Evolutionary conservation across 2,329 filamentous ascomycete species (phyloP).

Genomic region (Sclerotinia borealis): DNA sequence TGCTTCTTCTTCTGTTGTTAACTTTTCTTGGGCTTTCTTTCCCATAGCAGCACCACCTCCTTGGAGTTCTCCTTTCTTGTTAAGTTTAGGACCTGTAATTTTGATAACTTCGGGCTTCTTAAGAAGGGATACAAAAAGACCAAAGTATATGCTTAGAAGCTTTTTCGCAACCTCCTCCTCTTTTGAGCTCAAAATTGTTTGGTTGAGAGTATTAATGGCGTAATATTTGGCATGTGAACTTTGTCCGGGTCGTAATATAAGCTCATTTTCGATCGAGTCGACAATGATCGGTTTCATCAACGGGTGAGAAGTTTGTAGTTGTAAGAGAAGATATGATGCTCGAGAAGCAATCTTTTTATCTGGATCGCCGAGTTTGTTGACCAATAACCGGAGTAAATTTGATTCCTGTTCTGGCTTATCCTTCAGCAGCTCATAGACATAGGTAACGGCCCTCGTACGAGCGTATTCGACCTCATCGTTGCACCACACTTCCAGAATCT

Average conservation of each 20-base stretch:
- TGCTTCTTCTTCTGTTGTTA: conserved; percentile 35
- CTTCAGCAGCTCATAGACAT: conserved; percentile 84
- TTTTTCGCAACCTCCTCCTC: conserved; percentile 76
- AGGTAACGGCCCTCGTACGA: conserved; percentile 78
- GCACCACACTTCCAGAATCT: conserved; percentile 87
- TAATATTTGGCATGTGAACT: conserved; percentile 89
- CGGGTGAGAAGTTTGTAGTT: conserved; percentile 82
- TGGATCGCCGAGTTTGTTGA: conserved; percentile 94
- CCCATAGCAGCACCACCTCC: conserved; percentile 47
- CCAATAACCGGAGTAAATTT: conserved; percentile 81
- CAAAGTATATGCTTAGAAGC: conserved; percentile 87
- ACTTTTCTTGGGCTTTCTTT: conserved; percentile 43
- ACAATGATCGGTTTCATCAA: conserved; percentile 90
- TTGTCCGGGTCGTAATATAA: conserved; percentile 82
- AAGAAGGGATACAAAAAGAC: conserved; percentile 74
- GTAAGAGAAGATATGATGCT: conserved; percentile 87
- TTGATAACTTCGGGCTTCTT: conserved; percentile 47
- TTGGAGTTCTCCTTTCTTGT: conserved; percentile 46
- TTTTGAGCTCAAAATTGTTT: conserved; percentile 82
- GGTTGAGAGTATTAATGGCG: conserved; percentile 92
- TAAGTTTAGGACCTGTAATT: conserved; percentile 37
- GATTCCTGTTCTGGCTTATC: conserved; percentile 97
- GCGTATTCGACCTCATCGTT: conserved; percentile 95
- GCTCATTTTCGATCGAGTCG: conserved; percentile 76
- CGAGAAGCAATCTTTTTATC: conserved; percentile 94